phyloP scores from a whole-genome alignment of 306 rosid species.

The Cercis canadensis region DNA sequence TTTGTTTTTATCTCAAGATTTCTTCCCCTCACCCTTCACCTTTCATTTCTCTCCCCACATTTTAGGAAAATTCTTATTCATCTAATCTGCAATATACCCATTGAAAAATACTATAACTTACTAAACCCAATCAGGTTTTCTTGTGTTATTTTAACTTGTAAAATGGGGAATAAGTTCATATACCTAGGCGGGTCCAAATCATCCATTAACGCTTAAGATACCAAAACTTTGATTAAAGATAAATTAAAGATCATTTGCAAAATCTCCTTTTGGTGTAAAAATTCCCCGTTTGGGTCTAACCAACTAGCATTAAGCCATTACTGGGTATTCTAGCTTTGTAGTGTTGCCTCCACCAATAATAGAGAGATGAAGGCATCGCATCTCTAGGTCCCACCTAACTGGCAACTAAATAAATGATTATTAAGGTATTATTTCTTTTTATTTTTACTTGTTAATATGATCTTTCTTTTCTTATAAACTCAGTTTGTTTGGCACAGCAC shows the following conservation, averaged over 20 bases:
- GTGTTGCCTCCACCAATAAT: slow-evolving; percentile 11
- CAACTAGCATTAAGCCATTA: background rate
- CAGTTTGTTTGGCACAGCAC: too few relatives aligned
- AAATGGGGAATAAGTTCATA: slow-evolving; percentile 59
- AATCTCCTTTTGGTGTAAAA: background rate
- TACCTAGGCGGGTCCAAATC: slow-evolving; percentile 14
- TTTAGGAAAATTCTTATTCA: slow-evolving; percentile 30
- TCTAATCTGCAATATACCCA: slow-evolving; percentile 18
- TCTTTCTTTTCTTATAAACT: too few relatives aligned
- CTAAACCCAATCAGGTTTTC: slow-evolving; percentile 35
- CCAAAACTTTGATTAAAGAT: slow-evolving; percentile 20
- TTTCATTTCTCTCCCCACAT: slow-evolving; percentile 24
- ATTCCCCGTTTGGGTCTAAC: slow-evolving; percentile 1
- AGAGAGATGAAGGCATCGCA: slow-evolving; percentile 11
- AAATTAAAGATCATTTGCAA: slow-evolving; percentile 13
- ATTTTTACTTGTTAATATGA: too few relatives aligned
- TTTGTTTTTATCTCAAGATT: slow-evolving; percentile 45
- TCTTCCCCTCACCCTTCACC: slow-evolving; percentile 17
- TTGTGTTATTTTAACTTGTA: slow-evolving; percentile 28
- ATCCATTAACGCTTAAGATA: slow-evolving; percentile 11
- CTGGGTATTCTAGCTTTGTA: background rate
- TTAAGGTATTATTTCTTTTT: background rate
- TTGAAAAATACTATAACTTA: slow-evolving; percentile 26
- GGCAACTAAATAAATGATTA: background rate
- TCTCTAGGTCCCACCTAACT: slow-evolving; percentile 9